Evolutionary conservation across 225 moss, liverwort and hornwort genomes (phyloP).

Genomic region (Physcomitrium patens): DNA sequence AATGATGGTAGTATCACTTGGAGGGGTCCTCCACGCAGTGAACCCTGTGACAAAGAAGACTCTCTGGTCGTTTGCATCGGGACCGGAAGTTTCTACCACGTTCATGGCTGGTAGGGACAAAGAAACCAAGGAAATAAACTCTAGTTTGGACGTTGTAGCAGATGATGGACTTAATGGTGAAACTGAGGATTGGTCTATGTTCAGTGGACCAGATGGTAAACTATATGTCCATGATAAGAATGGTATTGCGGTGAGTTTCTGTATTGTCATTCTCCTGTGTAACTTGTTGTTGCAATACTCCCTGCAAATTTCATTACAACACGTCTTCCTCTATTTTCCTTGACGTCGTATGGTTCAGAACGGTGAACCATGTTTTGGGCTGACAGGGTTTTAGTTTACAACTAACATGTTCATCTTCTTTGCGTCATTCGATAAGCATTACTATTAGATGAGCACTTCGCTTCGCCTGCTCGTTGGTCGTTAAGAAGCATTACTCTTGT

Average conservation of each 20-base stretch:
- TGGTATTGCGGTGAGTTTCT: conserved; percentile 51
- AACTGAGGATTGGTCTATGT: conserved; percentile 42
- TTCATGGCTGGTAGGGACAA: conserved; percentile 34
- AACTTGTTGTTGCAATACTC: background rate
- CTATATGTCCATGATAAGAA: conserved; percentile 45
- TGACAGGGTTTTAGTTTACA: background rate
- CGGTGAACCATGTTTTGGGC: too few species aligned
- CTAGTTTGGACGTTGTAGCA: conserved; percentile 30
- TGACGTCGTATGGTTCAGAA: too few species aligned
- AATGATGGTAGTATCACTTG: conserved; percentile 52
- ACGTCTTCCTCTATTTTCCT: too few species aligned
- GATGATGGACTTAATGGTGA: conserved; percentile 37
- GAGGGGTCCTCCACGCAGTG: conserved; percentile 54
- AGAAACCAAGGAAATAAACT: conserved; percentile 42
- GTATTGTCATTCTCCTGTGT: background rate
- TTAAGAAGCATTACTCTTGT: too few species aligned
- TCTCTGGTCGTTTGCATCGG: conserved; percentile 54
- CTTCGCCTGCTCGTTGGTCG: background rate
- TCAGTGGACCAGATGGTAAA: conserved; percentile 49
- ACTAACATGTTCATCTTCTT: background rate
- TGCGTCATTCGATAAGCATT: background rate
- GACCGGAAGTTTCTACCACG: conserved; percentile 45
- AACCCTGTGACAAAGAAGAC: conserved; percentile 47
- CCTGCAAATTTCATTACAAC: too few species aligned
- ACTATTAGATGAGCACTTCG: background rate